Percentiles rank a stretch among this genome's conserved stretches.
phyloP scores from a whole-genome alignment of 2,329 filamentous ascomycete species.

The Raffaelea ambrosiae region DNA sequence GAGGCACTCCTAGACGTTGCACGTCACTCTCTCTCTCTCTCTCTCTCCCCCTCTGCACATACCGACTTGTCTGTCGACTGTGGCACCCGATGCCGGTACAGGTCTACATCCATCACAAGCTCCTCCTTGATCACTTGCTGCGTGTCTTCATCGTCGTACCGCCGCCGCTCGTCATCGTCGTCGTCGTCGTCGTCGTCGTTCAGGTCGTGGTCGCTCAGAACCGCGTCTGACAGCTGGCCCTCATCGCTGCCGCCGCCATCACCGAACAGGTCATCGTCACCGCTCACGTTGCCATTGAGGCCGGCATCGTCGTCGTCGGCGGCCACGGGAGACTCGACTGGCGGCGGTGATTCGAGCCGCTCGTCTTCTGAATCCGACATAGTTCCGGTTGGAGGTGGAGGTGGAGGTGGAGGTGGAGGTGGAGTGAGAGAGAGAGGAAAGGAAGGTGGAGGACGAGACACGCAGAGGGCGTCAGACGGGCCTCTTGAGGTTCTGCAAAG shows the following conservation, averaged over 20 bases:
- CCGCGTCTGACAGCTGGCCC: slow-evolving; percentile 53
- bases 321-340: slow-evolving; percentile 1
- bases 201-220: slow-evolving; percentile 53
- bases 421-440: background rate
- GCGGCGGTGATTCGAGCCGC: slow-evolving; percentile 9
- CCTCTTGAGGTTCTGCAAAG: too few relatives aligned
- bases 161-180: slow-evolving; percentile 1
- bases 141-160: slow-evolving; percentile 29
- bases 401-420: too few relatives aligned
- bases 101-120: slow-evolving; percentile 53
- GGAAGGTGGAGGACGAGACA: too few relatives aligned
- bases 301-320: slow-evolving; percentile 5
- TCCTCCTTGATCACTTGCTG: slow-evolving; percentile 42
- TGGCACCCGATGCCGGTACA: slow-evolving; percentile 62
- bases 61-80: slow-evolving; percentile 65
- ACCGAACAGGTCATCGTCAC: slow-evolving; percentile 14
- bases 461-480: too few relatives aligned
- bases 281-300: background rate
- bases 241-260: slow-evolving; percentile 35
- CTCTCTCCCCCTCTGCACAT: slow-evolving; percentile 19
- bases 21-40: slow-evolving; percentile 10
- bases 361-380: slow-evolving; percentile 14
- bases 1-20: too few relatives aligned
- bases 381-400: background rate
- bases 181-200: slow-evolving; percentile 39